Conservation (phyloP, 164 flowering plant genomes). For the Dillenia turbinata region DNA sequence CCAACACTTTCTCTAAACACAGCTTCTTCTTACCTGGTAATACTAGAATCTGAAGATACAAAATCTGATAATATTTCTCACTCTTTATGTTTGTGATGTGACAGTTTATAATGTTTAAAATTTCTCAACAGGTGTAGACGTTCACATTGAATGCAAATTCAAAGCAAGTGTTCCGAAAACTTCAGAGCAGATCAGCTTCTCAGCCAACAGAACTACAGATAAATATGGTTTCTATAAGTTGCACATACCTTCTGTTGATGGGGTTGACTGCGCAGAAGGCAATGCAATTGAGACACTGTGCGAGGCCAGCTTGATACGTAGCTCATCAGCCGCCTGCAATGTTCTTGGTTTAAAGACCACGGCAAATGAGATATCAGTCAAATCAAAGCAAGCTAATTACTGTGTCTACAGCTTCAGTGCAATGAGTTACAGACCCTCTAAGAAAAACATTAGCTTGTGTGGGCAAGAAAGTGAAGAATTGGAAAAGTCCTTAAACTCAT, state of each 20-base stretch:
- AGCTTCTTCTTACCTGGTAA: conserved; percentile 55
- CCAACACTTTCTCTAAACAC: conserved; percentile 32
- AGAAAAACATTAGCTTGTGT: conserved; percentile 37
- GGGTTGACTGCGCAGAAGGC: conserved; percentile 43
- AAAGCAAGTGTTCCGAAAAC: conserved; percentile 45
- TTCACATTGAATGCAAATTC: conserved; percentile 61
- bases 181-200: conserved; percentile 33
- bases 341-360: conserved; percentile 36
- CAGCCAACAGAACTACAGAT: conserved; percentile 65
- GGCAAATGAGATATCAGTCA: conserved; percentile 37
- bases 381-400: conserved; percentile 43
- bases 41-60: too few species aligned
- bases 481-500: conserved; percentile 23
- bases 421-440: conserved; percentile 45
- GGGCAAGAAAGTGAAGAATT: conserved; percentile 20
- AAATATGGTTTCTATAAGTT: conserved; percentile 49
- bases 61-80: too few species aligned
- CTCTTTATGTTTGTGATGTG: too few species aligned
- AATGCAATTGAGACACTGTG: conserved; percentile 34
- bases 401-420: conserved; percentile 52
- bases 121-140: conserved; percentile 47
- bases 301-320: conserved; percentile 42
- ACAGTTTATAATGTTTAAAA: conserved; percentile 1
- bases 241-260: conserved; percentile 55
- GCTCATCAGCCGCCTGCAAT: conserved; percentile 43